Percentiles rank a stretch among this genome's conserved stretches.
These are phyloP conservation scores for Paramecium sexaurelia DNA, from an alignment of 73 alveolate genomes.

Conservation along the genomic window DNA sequence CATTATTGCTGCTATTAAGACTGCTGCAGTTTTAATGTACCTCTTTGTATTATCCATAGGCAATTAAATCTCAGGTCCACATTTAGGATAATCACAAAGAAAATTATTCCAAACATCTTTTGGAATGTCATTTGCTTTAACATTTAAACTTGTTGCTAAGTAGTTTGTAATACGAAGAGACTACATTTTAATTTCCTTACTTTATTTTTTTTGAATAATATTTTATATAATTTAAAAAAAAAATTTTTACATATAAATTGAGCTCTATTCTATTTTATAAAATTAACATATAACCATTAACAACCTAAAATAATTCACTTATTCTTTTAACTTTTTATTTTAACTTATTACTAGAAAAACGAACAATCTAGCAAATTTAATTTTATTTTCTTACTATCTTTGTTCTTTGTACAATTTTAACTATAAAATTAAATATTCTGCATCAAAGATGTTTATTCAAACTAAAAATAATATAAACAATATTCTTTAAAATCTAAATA, in stretches of 20 bases:
- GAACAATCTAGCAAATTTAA: no score
- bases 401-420: no score
- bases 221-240: neutral
- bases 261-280: neutral
- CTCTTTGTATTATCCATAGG: neutral
- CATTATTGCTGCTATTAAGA: neutral
- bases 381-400: no score
- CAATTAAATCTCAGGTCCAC: neutral
- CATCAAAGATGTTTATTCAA: no score
- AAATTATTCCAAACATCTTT: conserved; percentile 7
- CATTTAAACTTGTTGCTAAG: neutral
- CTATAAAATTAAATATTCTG: no score
- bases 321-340: no score
- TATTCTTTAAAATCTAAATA: no score
- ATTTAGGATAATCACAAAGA: neutral
- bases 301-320: no score
- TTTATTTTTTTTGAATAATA: neutral
- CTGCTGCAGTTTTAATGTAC: neutral
- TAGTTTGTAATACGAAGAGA: neutral
- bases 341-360: no score
- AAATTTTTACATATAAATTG: no score
- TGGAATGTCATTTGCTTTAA: neutral
- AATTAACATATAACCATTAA: no score
- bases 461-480: no score
- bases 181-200: neutral